phyloP scores from a whole-genome alignment of 306 rosid genomes.

The Vigna reflexopilosa region DNA sequence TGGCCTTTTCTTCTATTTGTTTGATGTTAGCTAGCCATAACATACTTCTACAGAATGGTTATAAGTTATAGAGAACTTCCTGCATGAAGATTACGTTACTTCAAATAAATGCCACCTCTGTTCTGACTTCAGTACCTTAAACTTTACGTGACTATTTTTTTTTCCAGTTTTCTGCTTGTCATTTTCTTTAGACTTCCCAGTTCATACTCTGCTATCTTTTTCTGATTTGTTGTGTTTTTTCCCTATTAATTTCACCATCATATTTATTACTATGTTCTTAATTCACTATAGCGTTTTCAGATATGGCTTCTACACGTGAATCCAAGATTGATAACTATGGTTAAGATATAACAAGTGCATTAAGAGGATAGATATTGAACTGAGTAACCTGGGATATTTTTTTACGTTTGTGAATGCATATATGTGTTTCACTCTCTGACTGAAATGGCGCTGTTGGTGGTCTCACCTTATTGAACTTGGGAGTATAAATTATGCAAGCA shows the following conservation, averaged over 20 bases:
- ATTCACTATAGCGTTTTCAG: neutral
- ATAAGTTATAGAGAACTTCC: slow-evolving; percentile 6
- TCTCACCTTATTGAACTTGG: too few species aligned
- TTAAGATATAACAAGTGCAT: neutral
- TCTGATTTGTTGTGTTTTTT: too few species aligned
- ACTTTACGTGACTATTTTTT: too few species aligned
- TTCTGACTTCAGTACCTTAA: neutral
- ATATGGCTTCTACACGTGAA: neutral
- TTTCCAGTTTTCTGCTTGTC: too few species aligned
- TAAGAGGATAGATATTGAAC: neutral
- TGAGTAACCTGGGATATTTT: neutral
- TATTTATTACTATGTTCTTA: too few species aligned
- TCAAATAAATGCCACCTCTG: neutral
- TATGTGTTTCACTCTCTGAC: neutral
- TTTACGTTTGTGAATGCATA: neutral
- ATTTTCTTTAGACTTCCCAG: neutral
- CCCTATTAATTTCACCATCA: too few species aligned
- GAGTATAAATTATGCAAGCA: too few species aligned
- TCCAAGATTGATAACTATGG: neutral
- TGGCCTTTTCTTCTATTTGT: slow-evolving; percentile 8
- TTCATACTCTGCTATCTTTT: neutral
- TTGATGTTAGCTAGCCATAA: slow-evolving; percentile 21
- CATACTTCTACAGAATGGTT: neutral
- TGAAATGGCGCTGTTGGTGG: too few species aligned
- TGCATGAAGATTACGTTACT: slow-evolving; percentile 15